phyloP scores from a whole-genome alignment of 148 eudicot genomes.

The Dianthus caryophyllus region DNA sequence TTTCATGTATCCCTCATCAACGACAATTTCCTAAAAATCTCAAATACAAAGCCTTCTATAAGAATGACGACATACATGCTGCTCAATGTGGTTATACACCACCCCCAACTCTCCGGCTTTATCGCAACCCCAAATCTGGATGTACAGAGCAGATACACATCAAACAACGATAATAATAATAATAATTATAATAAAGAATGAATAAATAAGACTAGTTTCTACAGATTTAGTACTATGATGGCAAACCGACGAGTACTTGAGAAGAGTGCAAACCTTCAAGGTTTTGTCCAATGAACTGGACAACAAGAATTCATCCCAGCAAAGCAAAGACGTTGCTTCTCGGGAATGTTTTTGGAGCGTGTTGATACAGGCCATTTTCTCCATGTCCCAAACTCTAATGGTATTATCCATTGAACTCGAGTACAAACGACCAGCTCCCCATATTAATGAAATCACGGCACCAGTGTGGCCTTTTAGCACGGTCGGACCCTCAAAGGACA shows the following conservation, averaged over 20 bases:
- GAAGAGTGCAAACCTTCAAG: slow-evolving; percentile 27
- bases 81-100: slow-evolving; percentile 31
- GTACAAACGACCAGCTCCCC: slow-evolving; percentile 46
- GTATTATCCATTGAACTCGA: slow-evolving; percentile 58
- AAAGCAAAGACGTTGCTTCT: slow-evolving; percentile 42
- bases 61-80: slow-evolving; percentile 37
- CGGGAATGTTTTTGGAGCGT: slow-evolving; percentile 40
- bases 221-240: no score
- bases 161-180: no score
- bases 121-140: slow-evolving; percentile 46
- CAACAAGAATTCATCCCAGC: slow-evolving; percentile 46
- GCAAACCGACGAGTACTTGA: no score
- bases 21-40: neutral
- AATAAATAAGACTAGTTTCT: neutral
- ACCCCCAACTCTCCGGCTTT: slow-evolving; percentile 44
- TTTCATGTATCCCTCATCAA: neutral
- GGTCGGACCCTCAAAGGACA: slow-evolving; percentile 28
- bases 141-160: neutral
- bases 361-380: slow-evolving; percentile 40
- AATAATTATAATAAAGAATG: neutral
- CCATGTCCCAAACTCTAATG: slow-evolving; percentile 53
- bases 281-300: slow-evolving; percentile 56
- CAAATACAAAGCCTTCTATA: neutral
- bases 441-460: slow-evolving; percentile 39
- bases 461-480: slow-evolving; percentile 44